Evolutionary conservation across 805 yeast species (phyloP).

Genomic region (Barnettozyma salicaria): DNA sequence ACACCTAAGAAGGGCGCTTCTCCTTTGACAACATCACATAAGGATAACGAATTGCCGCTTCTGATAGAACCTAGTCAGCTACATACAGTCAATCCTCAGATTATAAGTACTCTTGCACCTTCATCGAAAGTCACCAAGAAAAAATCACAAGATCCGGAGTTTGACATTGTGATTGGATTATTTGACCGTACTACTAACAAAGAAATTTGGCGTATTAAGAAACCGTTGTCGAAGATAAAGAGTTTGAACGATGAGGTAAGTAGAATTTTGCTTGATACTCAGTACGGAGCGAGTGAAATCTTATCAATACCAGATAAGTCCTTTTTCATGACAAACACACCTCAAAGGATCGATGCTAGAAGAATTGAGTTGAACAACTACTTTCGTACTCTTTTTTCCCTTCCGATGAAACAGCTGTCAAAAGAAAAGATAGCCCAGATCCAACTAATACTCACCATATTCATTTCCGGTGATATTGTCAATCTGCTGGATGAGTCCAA

Average conservation of each 20-base stretch:
- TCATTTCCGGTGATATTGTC: slow-evolving; percentile 61
- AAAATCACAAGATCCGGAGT: slow-evolving; percentile 48
- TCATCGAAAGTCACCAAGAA: slow-evolving; percentile 25
- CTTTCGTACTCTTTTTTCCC: slow-evolving; percentile 47
- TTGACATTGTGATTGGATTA: slow-evolving; percentile 49
- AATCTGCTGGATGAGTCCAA: slow-evolving; percentile 49
- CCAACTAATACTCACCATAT: slow-evolving; percentile 42
- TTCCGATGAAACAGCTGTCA: slow-evolving; percentile 47
- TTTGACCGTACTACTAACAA: slow-evolving; percentile 54
- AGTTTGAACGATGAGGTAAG: slow-evolving; percentile 4
- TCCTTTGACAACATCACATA: too few relatives aligned
- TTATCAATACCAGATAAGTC: slow-evolving; percentile 58
- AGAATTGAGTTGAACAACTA: slow-evolving; percentile 50
- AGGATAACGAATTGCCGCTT: slow-evolving; percentile 28
- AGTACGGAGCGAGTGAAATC: slow-evolving; percentile 37
- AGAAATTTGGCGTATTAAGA: slow-evolving; percentile 71
- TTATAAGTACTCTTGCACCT: slow-evolving; percentile 44
- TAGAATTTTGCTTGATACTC: slow-evolving; percentile 46
- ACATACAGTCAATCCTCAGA: slow-evolving; percentile 41
- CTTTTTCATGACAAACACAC: slow-evolving; percentile 52
- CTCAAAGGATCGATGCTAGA: slow-evolving; percentile 59
- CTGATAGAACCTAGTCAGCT: slow-evolving; percentile 57
- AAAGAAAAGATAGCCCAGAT: slow-evolving; percentile 27
- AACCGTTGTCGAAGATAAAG: slow-evolving; percentile 51
- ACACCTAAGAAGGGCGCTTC: too few relatives aligned